Evolutionary conservation across 805 yeast genomes (phyloP), one percentile per base, ranked within the genome.

Genomic region (Tetrapisispora pingtungensis): DNA sequence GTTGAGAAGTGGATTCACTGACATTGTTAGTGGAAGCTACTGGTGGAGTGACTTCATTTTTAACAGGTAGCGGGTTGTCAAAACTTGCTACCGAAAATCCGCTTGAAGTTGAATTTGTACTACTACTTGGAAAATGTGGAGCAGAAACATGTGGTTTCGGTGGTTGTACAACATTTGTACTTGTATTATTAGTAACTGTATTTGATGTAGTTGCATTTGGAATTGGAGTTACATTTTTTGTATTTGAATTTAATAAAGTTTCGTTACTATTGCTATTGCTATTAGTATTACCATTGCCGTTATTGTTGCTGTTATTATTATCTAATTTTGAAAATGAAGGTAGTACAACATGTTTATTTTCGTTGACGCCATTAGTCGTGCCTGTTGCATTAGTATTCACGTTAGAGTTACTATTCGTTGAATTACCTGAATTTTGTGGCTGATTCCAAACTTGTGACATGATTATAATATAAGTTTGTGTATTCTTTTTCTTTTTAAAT

Each of bases 21-120:
- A 41, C 20, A 17, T 33, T 13, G 19, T 41, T 28, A 14, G 26
- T 18, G n/a, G n/a, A n/a, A 20, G 27, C 37, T 13, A 19, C n/a
- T 13, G 44, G 54, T 10, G 34, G 34, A 32, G 34, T 32, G 18
- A 42, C 42, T 42, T 38, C 47, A 56, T 31, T 45, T 52, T 40
- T 42, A 40, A 24, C 41, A 13, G 49, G 64, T 31, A 58, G 34
- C 14, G 62, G 65, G 37, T 59, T 59, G 48, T 57, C 61, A 20
- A 58, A 55, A 46, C 58, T 59, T 12, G 62, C 61, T 14, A 59
- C 53, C 2, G 63, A 58, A 36, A 42, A 47, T 19, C 34, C 10
- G 26, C 33, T 37, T 10, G 32, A 37, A 17, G 10, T 36, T 5
- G 30, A n/a, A n/a, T n/a, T 39, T 13, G 19, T 24, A 46, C 31